Base-by-base conservation (phyloP, 2,329 filamentous ascomycete genomes). In the Monilinia laxa region DNA sequence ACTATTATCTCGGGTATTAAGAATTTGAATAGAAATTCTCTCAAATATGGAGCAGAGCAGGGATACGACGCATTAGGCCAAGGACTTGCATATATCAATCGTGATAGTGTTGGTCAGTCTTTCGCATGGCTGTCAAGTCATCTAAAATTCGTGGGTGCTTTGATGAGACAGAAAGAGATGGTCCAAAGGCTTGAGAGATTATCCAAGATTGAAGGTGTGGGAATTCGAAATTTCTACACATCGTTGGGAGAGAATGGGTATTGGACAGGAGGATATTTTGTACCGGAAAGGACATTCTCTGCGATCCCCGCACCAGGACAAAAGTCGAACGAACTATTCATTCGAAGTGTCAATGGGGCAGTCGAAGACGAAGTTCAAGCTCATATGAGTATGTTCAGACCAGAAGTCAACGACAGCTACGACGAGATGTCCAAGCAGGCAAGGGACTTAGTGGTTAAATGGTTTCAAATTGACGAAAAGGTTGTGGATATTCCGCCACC, bases 61-160 rank as follows among this genome's bases (percentile, higher is more conserved):
- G 57, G 57, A n/a, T 66, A 66, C 40, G 65, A 55, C 54, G 58
- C 58, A 42, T 79, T 82, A 59, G 76, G 81, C 31, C 69, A 85
- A 68, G 84, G 83, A 2, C 78, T 85, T 11, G 83, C 83, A 14
- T 86, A 86, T 70, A 80, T 86, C 74, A 86, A 85, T 74, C 79
- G 83, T 9, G 83, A 84, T 18, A 85, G 83, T 53, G 83, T 86
- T 2, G 87, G 87, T 2, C 84, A 87, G 65, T 91, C 91, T 1
- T 90, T 92, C 71, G 85, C 83, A 23, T 96, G 92, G 88, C 86
- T 93, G 4, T 87, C 89, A 0, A 90, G 90, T 20, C 93, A 97
- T 77, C 85, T 96, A 62, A 91, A 92, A 47, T 97, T 96, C 73
- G 90, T 96, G 1, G 91, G 92, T 0, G 89, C 90, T 56, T 82